phyloP scores from a whole-genome alignment of 2,329 filamentous ascomycete species.

The Apiospora sp. region DNA sequence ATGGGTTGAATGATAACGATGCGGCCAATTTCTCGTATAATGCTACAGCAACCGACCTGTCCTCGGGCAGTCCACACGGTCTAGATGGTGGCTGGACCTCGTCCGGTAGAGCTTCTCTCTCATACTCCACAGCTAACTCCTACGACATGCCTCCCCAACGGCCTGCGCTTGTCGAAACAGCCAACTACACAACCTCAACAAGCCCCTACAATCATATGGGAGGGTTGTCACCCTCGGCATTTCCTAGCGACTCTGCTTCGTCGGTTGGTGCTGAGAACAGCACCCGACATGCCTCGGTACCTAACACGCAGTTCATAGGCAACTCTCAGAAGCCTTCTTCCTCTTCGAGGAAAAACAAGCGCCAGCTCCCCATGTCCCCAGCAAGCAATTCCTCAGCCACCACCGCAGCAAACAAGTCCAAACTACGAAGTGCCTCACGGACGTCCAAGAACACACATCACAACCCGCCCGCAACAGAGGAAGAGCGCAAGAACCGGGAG shows the following conservation, averaged over 20 bases:
- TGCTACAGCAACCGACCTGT: neutral
- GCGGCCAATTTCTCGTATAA: constrained; percentile 8
- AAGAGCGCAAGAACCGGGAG: constrained; percentile 44
- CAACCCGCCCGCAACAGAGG: constrained; percentile 43
- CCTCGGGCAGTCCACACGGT: constrained; percentile 9
- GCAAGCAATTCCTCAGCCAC: constrained; percentile 16
- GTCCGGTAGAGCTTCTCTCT: constrained; percentile 7
- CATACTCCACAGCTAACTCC: constrained; percentile 3
- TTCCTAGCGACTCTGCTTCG: constrained; percentile 19
- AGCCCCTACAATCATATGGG: constrained; percentile 7
- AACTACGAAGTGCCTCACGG: constrained; percentile 44
- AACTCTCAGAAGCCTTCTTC: constrained; percentile 14
- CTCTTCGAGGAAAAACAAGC: constrained; percentile 17
- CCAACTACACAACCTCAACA: neutral
- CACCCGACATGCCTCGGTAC: constrained; percentile 2
- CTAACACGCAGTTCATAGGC: constrained; percentile 8
- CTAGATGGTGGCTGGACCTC: constrained; percentile 17
- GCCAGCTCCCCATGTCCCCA: constrained; percentile 20
- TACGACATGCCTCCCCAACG: neutral
- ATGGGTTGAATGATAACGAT: neutral
- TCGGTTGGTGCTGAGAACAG: constrained; percentile 13
- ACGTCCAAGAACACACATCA: constrained; percentile 46
- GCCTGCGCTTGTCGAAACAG: neutral
- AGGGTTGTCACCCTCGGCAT: constrained; percentile 15
- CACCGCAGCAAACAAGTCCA: constrained; percentile 34